A percentile compares a stretch with the other conserved stretches of the same genome.
Conservation (phyloP, 805 yeast genomes). For the Lipomyces yamadae region DNA sequence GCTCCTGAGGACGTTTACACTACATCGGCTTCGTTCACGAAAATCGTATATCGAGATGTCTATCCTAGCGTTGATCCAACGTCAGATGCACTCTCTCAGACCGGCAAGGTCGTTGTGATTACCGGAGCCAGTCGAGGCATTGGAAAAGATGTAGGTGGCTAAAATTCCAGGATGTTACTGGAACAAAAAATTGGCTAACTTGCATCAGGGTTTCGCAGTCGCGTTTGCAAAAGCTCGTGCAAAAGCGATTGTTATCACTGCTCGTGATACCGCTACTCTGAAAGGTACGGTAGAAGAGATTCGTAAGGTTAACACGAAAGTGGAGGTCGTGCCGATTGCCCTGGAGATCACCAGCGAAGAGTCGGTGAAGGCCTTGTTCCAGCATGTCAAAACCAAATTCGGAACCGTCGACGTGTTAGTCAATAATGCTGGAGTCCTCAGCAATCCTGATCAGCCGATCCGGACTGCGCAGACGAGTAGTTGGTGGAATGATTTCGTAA, state of each 20-base stretch:
- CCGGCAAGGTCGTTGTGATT: conserved; percentile 7
- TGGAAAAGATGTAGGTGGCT: conserved; percentile 5
- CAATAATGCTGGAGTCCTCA: conserved; percentile 6
- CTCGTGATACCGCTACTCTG: conserved; percentile 4
- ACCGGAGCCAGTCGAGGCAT: conserved; percentile 8
- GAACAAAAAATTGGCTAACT: no score
- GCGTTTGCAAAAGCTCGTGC: conserved; percentile 6
- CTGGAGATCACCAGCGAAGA: conserved; percentile 5
- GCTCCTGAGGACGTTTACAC: not conserved
- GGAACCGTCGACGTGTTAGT: conserved; percentile 6
- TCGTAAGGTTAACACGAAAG: conserved; percentile 1
- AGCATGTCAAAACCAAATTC: conserved; percentile 4
- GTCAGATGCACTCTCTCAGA: conserved; percentile 2
- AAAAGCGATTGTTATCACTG: conserved; percentile 4
- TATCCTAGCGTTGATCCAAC: conserved; percentile 3
- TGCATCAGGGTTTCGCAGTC: not conserved
- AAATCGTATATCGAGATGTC: not conserved
- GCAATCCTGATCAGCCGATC: conserved; percentile 6
- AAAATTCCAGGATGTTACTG: not conserved
- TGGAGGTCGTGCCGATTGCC: not conserved
- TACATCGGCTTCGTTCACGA: conserved; percentile 6
- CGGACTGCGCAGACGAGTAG: not conserved
- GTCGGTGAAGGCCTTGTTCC: conserved; percentile 6
- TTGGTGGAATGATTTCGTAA: conserved; percentile 4
- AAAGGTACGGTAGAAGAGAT: conserved; percentile 4